These are phyloP conservation scores for Erysiphe neolycopersici DNA, from an alignment of 2,329 filamentous ascomycete genomes.

Conservation along the genomic window DNA sequence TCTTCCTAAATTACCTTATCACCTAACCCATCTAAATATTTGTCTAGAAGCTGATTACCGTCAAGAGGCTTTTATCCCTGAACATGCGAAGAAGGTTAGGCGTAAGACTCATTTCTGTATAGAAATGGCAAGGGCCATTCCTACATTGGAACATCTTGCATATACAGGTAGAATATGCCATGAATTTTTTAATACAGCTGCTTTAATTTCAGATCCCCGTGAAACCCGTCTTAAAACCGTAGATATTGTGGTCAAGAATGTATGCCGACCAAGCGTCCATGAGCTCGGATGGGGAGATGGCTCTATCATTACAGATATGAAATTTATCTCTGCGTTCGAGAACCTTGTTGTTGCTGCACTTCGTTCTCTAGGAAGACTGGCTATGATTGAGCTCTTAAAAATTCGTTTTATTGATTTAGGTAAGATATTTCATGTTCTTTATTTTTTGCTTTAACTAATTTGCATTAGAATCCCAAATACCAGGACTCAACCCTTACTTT, in stretches of 20 bases:
- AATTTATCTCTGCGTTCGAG: constrained; percentile 48
- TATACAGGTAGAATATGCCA: constrained; percentile 50
- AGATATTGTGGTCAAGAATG: constrained; percentile 49
- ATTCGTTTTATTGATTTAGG: constrained; percentile 55
- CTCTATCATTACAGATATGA: constrained; percentile 43
- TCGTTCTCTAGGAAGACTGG: constrained; percentile 29
- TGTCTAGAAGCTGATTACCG: constrained; percentile 47
- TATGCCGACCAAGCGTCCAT: constrained; percentile 25
- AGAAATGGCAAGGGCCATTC: constrained; percentile 31
- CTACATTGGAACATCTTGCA: constrained; percentile 36
- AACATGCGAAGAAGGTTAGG: constrained; percentile 30
- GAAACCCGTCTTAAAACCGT: constrained; percentile 30
- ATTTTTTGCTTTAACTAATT: constrained; percentile 2
- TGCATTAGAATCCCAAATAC: constrained; percentile 36
- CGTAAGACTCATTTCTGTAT: constrained; percentile 37
- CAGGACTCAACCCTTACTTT: constrained; percentile 48
- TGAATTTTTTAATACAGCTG: constrained; percentile 34
- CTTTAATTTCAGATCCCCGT: constrained; percentile 21
- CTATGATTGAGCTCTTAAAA: constrained; percentile 33
- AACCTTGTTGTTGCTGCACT: constrained; percentile 37
- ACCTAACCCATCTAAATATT: constrained; percentile 36
- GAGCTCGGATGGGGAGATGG: constrained; percentile 27
- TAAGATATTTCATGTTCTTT: constrained; percentile 7
- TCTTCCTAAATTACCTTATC: constrained; percentile 27
- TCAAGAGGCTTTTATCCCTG: constrained; percentile 31